These are phyloP conservation scores for Bipolaris victoriae DNA, from an alignment of 2,329 filamentous ascomycete species.

Conservation along the genomic window DNA sequence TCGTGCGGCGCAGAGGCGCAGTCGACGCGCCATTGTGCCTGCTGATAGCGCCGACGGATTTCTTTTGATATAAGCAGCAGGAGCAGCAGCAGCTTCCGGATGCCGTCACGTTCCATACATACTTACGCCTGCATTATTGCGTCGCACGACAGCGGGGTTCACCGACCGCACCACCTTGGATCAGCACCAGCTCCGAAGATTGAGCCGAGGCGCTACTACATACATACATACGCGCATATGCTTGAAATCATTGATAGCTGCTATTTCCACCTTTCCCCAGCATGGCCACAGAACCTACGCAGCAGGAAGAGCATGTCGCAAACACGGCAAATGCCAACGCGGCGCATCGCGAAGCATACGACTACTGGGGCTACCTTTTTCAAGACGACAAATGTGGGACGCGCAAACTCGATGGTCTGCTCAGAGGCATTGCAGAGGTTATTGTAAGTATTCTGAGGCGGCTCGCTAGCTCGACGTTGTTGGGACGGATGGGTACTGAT, in stretches of 20 bases:
- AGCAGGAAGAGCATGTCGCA: slow-evolving; percentile 25
- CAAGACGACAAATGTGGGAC: slow-evolving; percentile 59
- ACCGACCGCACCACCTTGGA: slow-evolving; percentile 25
- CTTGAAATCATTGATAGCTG: slow-evolving; percentile 7
- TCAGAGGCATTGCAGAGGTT: slow-evolving; percentile 54
- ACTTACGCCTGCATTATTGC: slow-evolving; percentile 12
- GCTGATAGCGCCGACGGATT: slow-evolving; percentile 18
- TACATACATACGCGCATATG: slow-evolving; percentile 12
- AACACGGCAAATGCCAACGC: slow-evolving; percentile 33
- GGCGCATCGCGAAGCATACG: slow-evolving; percentile 51
- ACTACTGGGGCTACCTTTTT: slow-evolving; percentile 60
- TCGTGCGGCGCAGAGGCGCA: slow-evolving; percentile 34
- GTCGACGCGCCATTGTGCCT: slow-evolving; percentile 18
- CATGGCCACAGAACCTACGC: slow-evolving; percentile 41
- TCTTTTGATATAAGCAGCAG: slow-evolving; percentile 18
- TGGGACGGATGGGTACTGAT: slow-evolving; percentile 14
- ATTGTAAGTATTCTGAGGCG: slow-evolving; percentile 48
- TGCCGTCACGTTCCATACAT: slow-evolving; percentile 14
- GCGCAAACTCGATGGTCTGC: slow-evolving; percentile 53
- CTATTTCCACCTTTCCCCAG: slow-evolving; percentile 13
- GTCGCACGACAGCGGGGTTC: slow-evolving; percentile 26
- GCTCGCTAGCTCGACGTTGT: not conserved
- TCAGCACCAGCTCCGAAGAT: slow-evolving; percentile 24
- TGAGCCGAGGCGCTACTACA: slow-evolving; percentile 15
- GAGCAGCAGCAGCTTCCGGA: slow-evolving; percentile 13